Conservation (phyloP, 2,329 filamentous ascomycete genomes). For the Pseudopyricularia cyperi region DNA sequence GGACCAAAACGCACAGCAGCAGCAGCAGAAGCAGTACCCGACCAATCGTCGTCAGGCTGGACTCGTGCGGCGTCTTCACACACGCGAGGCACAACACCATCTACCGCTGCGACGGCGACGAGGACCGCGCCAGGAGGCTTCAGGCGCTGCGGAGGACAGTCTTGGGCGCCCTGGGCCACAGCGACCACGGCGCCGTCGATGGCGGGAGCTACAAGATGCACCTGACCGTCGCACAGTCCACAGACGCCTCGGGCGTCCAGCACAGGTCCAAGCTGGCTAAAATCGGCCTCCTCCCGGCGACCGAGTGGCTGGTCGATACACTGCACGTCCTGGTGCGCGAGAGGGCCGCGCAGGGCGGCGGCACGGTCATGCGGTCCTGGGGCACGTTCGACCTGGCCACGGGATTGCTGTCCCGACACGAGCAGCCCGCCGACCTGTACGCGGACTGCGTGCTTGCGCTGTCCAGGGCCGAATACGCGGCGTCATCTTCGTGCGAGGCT, state of each 20-base stretch:
- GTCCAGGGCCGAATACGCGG: not conserved
- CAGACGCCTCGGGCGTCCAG: conserved; percentile 27
- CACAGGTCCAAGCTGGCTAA: conserved; percentile 40
- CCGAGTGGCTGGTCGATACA: conserved; percentile 34
- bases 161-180: conserved; percentile 21
- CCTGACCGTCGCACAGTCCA: conserved; percentile 48
- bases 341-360: conserved; percentile 13
- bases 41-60: conserved; percentile 19
- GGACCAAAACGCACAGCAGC: not conserved
- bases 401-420: conserved; percentile 11
- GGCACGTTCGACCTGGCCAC: conserved; percentile 27
- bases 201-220: conserved; percentile 28
- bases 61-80: conserved; percentile 30
- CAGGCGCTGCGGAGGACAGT: conserved; percentile 20
- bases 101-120: conserved; percentile 23
- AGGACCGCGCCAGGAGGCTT: conserved; percentile 11
- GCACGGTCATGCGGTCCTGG: conserved; percentile 43
- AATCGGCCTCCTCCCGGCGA: conserved; percentile 28
- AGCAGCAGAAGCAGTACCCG: too few relatives aligned
- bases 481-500: not conserved
- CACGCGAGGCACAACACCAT: conserved; percentile 37
- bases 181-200: not conserved
- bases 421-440: conserved; percentile 11
- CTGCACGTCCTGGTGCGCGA: conserved; percentile 42
- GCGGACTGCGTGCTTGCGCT: not conserved